Conservation (phyloP, 352 stramenopile species). For the Phytophthora boehmeriae region DNA sequence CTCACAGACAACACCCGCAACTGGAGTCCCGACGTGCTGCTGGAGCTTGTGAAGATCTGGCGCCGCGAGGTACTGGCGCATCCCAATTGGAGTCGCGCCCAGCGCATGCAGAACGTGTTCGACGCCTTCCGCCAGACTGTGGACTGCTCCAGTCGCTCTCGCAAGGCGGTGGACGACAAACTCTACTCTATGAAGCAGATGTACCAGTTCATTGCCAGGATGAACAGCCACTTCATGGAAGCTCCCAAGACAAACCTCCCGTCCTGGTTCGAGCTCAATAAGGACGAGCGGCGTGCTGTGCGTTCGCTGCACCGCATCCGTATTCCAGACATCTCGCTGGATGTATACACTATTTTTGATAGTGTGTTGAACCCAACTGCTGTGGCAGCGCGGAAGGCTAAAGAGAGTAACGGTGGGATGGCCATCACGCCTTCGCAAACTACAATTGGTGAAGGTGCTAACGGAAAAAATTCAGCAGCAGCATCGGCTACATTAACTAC, state of each 20-base stretch:
- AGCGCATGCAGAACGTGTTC: constrained; percentile 56
- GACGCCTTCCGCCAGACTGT: constrained; percentile 51
- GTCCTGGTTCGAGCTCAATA: constrained; percentile 65
- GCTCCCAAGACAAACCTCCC: constrained; percentile 28
- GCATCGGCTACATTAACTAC: neutral
- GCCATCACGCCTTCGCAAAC: neutral
- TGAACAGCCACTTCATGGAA: constrained; percentile 55
- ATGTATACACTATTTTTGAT: constrained; percentile 60
- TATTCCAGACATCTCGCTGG: constrained; percentile 62
- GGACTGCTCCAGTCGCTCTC: constrained; percentile 50
- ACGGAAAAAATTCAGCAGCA: neutral
- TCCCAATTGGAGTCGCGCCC: constrained; percentile 42
- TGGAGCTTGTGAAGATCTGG: constrained; percentile 66
- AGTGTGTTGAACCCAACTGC: constrained; percentile 49
- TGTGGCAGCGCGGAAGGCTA: constrained; percentile 13
- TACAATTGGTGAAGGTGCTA: neutral
- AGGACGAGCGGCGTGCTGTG: constrained; percentile 56
- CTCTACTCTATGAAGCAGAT: constrained; percentile 75
- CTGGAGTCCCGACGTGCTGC: constrained; percentile 57
- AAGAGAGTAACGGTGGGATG: neutral
- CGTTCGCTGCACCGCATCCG: constrained; percentile 58
- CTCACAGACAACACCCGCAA: constrained; percentile 54
- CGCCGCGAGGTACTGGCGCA: constrained; percentile 43
- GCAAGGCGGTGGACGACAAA: constrained; percentile 72
- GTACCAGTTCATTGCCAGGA: constrained; percentile 73